phyloP scores from a whole-genome alignment of 306 rosid species.

The Sicyos edulis region DNA sequence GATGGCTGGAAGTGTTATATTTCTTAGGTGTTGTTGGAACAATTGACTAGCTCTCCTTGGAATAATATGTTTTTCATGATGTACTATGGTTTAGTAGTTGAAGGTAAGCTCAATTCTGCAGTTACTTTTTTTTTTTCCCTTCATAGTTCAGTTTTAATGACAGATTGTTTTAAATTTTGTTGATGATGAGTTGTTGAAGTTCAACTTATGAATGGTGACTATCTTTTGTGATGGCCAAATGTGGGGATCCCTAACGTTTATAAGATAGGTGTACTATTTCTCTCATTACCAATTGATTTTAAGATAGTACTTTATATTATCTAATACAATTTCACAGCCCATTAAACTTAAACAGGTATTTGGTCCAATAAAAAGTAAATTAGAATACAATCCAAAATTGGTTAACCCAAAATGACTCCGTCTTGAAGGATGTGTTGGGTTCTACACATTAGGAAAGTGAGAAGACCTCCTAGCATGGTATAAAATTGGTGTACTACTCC shows the following conservation, averaged over 20 bases:
- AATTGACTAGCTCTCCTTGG: conserved; percentile 80
- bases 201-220: background rate
- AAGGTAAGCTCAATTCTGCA: conserved; percentile 42
- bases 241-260: background rate
- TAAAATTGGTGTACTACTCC: too few relatives aligned
- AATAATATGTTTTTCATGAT: conserved; percentile 76
- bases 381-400: too few relatives aligned
- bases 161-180: background rate
- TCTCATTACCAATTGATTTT: too few relatives aligned
- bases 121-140: background rate
- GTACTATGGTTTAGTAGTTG: conserved; percentile 84
- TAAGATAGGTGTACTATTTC: too few relatives aligned
- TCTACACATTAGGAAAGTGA: too few relatives aligned
- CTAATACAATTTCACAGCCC: too few relatives aligned
- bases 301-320: too few relatives aligned
- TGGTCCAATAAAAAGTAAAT: too few relatives aligned
- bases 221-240: background rate
- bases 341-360: too few relatives aligned
- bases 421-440: too few relatives aligned
- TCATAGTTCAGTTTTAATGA: background rate
- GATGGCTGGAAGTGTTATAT: conserved; percentile 23
- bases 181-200: background rate
- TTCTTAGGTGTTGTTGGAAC: conserved; percentile 78
- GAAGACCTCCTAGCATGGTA: too few relatives aligned
- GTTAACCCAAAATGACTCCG: too few relatives aligned